Percentiles rank a stretch among this genome's conserved stretches.
Conservation (phyloP, 140 eudicot genomes). For the Artemisia princeps region DNA sequence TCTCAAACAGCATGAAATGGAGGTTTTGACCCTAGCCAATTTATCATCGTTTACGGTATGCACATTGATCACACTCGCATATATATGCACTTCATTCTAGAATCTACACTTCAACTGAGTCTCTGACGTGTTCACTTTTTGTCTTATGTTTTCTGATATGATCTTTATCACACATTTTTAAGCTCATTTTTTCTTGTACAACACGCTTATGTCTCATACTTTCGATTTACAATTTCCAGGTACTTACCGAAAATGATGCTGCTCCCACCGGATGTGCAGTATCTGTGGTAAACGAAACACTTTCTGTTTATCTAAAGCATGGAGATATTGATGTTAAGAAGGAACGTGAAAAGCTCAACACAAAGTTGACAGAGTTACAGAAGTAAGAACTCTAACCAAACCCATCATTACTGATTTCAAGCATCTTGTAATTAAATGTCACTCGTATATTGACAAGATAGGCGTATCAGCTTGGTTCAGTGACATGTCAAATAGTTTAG, state of each 20-base stretch:
- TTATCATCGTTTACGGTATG: slow-evolving; percentile 64
- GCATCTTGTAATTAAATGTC: not conserved
- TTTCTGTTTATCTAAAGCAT: slow-evolving; percentile 57
- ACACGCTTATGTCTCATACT: not conserved
- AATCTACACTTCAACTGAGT: not conserved
- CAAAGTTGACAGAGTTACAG: slow-evolving; percentile 51
- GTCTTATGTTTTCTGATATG: not conserved
- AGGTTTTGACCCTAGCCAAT: slow-evolving; percentile 60
- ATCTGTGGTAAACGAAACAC: slow-evolving; percentile 59
- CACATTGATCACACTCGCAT: slow-evolving; percentile 2
- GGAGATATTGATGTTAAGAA: slow-evolving; percentile 61
- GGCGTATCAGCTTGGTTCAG: not conserved
- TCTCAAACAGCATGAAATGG: slow-evolving; percentile 49
- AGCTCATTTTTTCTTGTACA: not conserved
- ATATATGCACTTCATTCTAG: not conserved
- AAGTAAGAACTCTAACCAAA: slow-evolving; percentile 39
- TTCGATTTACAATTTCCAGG: slow-evolving; percentile 35
- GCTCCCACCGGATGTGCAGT: slow-evolving; percentile 59
- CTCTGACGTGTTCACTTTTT: not conserved
- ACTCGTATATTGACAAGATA: not conserved
- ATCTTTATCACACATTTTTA: not conserved
- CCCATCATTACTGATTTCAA: not conserved
- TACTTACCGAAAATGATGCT: slow-evolving; percentile 44
- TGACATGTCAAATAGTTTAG: not conserved
- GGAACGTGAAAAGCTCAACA: slow-evolving; percentile 63